A percentile compares a stretch with the other conserved stretches of the same genome.
Conservation (phyloP, 169 alveolate genomes). For the Eimeria praecox region DNA sequence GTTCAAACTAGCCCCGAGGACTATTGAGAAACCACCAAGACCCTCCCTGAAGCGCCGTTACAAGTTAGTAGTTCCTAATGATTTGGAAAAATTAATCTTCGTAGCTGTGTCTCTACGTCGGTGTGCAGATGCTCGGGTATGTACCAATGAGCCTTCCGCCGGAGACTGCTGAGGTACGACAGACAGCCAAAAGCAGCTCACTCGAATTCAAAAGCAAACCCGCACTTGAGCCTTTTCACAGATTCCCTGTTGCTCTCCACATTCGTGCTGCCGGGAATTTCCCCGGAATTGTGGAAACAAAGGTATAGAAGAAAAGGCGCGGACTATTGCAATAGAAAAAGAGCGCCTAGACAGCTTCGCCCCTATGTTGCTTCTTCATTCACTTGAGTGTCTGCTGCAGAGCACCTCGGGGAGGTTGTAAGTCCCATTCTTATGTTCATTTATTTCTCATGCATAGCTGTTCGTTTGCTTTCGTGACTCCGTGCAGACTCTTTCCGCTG, state of each 20-base stretch:
- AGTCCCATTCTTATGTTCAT: neutral
- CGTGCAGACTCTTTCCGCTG: neutral
- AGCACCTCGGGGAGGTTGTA: neutral
- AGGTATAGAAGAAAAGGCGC: neutral
- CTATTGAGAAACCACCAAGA: neutral
- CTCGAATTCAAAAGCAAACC: neutral
- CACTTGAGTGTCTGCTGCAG: neutral
- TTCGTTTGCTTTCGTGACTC: neutral
- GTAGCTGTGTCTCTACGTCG: neutral
- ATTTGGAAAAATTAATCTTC: neutral
- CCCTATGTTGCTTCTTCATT: neutral
- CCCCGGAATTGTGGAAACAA: neutral
- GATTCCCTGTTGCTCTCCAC: neutral
- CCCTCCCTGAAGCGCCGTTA: neutral
- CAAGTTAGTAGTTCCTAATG: neutral
- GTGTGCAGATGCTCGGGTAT: slow-evolving; percentile 62
- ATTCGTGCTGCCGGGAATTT: neutral
- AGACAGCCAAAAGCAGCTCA: neutral
- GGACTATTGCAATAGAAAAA: neutral
- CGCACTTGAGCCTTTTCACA: neutral
- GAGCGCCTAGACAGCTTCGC: neutral
- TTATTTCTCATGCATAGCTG: neutral
- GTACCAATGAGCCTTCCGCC: slow-evolving; percentile 40
- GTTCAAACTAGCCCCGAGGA: neutral
- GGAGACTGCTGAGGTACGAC: slow-evolving; percentile 12